These are phyloP conservation scores for Phytophthora sp. DNA, from an alignment of 352 stramenopile genomes.

Conservation along the genomic window DNA sequence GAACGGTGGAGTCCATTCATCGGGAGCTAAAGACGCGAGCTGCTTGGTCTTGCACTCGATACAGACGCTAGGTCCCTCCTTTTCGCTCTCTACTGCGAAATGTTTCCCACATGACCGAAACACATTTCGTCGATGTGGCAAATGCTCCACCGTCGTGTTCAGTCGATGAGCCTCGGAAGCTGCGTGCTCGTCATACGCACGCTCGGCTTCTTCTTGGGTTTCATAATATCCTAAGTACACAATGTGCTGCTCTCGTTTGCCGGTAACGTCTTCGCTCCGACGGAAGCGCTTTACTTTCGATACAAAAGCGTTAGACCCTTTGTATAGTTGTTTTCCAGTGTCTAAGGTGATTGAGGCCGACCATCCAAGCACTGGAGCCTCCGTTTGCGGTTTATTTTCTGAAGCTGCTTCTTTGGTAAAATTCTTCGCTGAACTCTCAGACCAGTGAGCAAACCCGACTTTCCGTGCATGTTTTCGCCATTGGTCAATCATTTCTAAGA, in stretches of 20 bases:
- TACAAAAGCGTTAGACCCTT: conserved; percentile 70
- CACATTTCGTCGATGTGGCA: conserved; percentile 62
- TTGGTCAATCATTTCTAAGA: conserved; percentile 67
- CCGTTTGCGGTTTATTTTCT: conserved; percentile 15
- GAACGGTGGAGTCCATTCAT: conserved; percentile 74
- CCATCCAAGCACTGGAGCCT: conserved; percentile 55
- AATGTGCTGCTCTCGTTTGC: conserved; percentile 63
- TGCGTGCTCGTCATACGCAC: conserved; percentile 71
- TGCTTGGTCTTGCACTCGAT: conserved; percentile 79
- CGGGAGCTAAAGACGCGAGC: conserved; percentile 38
- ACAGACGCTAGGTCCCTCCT: conserved; percentile 64
- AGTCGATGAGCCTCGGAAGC: conserved; percentile 61
- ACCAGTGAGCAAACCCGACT: conserved; percentile 56
- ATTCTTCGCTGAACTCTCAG: too few relatives aligned
- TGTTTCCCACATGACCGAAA: conserved; percentile 84
- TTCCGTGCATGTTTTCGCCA: conserved; percentile 64
- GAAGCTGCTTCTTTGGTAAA: too few relatives aligned
- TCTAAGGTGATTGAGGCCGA: conserved; percentile 72
- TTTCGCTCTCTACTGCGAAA: conserved; percentile 83
- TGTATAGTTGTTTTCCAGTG: conserved; percentile 70
- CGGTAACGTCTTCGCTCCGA: conserved; percentile 56
- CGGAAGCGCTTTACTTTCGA: conserved; percentile 81
- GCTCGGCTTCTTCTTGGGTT: conserved; percentile 70
- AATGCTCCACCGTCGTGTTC: conserved; percentile 65
- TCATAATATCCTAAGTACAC: conserved; percentile 78